Base-by-base conservation (phyloP, 2,329 filamentous ascomycete genomes). In the Microcera coccophila region DNA sequence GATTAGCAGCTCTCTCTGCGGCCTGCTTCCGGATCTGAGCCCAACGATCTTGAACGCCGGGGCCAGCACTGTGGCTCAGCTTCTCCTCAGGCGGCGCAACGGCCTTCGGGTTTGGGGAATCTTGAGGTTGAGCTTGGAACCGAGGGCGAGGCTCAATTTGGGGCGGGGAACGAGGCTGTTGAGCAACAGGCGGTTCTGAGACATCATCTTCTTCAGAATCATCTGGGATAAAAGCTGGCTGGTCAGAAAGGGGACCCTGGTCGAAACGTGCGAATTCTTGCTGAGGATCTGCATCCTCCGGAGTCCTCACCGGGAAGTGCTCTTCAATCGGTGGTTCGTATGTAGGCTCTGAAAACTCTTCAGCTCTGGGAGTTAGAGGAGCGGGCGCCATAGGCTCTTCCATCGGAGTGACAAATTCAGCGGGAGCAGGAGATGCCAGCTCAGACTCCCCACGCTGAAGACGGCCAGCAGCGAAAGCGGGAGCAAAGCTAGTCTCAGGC, bases 11-110 rank as follows among this genome's bases (percentile, higher is more conserved):
- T 46, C 90, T 79, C 48, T 93, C 85, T 3, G 90, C 90, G 10
- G 93, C 93, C 58, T 96, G 96, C 74, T 90, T 91, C 53, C 90
- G 82, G 54, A 97, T 96, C 66, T 95, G 89, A 1, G 91, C 91
- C 93, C 93, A 98, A 41, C 91, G 83, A 62, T 96, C 90, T 51
- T 85, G 66, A 2, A 68, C 64, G 28, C 65, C 59, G 16, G 63
- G 62, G 36, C 63, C 41, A 18, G 63, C 61, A 40, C 48, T 64
- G 39, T 55, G 61, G 45, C 49, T 65, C 48, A 60, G 63, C 50
- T 62, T 60, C 37, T 67, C 65, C 37, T 63, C 57, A 14, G 45
- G 59, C 38, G 42, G 60, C 36, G 49, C 57, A 17, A 58, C 53
- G 12, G 54, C 33, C 5, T 8, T 48, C 10, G 57, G 41, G 15